phyloP scores from a whole-genome alignment of 176 grass and related monocot species.

The Poa pratensis region DNA sequence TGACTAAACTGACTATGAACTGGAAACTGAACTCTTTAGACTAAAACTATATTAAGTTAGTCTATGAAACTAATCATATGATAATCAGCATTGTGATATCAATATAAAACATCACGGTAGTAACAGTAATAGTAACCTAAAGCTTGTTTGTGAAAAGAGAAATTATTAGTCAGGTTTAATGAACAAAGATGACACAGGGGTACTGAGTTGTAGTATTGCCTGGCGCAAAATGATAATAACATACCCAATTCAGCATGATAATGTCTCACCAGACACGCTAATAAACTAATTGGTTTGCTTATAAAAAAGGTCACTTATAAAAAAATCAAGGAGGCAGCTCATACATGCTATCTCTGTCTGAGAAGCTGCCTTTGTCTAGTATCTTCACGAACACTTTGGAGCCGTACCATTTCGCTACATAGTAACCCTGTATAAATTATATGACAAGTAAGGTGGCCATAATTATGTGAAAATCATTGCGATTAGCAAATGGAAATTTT shows the following conservation, averaged over 20 bases:
- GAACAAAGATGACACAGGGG: background rate
- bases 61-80: background rate
- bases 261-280: background rate
- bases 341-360: conserved; percentile 90
- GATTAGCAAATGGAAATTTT: background rate
- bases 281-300: background rate
- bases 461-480: conserved; percentile 16
- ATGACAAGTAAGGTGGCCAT: conserved; percentile 36
- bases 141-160: conserved; percentile 4
- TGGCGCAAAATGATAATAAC: conserved; percentile 9
- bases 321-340: conserved; percentile 37
- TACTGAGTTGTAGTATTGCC: conserved; percentile 1
- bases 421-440: conserved; percentile 57
- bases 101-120: background rate
- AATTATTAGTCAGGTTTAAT: conserved; percentile 1
- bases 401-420: conserved; percentile 93
- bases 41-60: conserved; percentile 8
- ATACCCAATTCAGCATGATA: background rate
- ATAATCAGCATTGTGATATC: background rate
- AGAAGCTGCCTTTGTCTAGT: conserved; percentile 85
- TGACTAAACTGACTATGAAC: background rate
- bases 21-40: background rate
- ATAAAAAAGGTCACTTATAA: conserved; percentile 21
- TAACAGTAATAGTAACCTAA: background rate
- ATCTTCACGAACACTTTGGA: conserved; percentile 95